A percentile compares a stretch with the other conserved stretches of the same genome.
Conservation (phyloP, 306 rosid genomes). For the Rosa chinensis region DNA sequence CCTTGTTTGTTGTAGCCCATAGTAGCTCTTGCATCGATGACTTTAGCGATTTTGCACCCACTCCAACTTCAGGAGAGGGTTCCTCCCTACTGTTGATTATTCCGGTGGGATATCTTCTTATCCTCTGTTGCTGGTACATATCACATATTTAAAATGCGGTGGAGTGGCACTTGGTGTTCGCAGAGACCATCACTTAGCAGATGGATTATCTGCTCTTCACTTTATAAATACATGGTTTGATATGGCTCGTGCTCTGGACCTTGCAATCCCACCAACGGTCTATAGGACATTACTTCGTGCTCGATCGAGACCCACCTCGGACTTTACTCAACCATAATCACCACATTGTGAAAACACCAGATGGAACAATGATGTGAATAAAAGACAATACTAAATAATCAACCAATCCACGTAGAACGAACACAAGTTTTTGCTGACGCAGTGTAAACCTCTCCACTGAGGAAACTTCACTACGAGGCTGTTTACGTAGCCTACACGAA, state of each 20-base stretch:
- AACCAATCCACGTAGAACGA: too few species aligned
- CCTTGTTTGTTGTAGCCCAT: constrained; percentile 70
- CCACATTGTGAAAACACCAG: too few species aligned
- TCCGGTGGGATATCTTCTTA: constrained; percentile 61
- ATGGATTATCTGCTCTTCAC: not conserved
- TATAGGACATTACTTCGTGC: constrained; percentile 3
- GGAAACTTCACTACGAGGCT: too few species aligned
- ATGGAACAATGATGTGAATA: too few species aligned
- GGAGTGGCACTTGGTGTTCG: not conserved
- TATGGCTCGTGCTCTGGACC: not conserved
- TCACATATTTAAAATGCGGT: constrained; percentile 15
- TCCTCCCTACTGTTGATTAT: constrained; percentile 64
- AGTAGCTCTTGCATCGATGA: constrained; percentile 48
- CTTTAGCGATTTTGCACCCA: constrained; percentile 85
- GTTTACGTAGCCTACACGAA: too few species aligned
- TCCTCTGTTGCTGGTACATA: constrained; percentile 71
- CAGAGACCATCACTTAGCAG: not conserved
- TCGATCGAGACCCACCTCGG: not conserved
- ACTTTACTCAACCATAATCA: not conserved
- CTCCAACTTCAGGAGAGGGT: constrained; percentile 55
- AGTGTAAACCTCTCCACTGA: too few species aligned
- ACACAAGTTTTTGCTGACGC: too few species aligned
- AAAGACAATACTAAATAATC: too few species aligned
- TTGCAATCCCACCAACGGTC: not conserved
- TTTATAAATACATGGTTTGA: constrained; percentile 64